Evolutionary conservation across 352 stramenopile species (phyloP).

Genomic region (Globisporangium cystogenes): DNA sequence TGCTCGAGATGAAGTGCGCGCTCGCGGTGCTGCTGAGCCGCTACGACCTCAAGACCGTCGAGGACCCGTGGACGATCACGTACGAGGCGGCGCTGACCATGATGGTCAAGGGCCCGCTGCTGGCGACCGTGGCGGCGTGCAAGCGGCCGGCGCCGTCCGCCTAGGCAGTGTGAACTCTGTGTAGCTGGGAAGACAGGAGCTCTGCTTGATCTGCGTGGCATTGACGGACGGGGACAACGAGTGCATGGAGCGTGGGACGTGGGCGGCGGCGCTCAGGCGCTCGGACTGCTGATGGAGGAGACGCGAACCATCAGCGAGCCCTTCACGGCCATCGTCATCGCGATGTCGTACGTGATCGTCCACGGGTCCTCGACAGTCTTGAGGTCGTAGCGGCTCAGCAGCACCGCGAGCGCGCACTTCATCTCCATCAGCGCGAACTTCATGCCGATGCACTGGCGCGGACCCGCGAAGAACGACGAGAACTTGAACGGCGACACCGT

Average conservation of each 20-base stretch:
- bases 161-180: too few relatives aligned
- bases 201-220: too few relatives aligned
- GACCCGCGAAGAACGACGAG: conserved; percentile 34
- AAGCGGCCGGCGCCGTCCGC: too few relatives aligned
- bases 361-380: not conserved
- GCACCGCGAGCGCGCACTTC: conserved; percentile 26
- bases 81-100: not conserved
- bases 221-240: too few relatives aligned
- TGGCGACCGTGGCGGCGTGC: not conserved
- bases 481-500: conserved; percentile 32
- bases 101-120: not conserved
- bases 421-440: conserved; percentile 40
- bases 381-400: conserved; percentile 28
- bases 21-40: conserved; percentile 30
- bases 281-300: too few relatives aligned
- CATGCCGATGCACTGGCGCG: conserved; percentile 34
- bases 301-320: not conserved
- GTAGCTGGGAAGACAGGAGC: too few relatives aligned
- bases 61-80: conserved; percentile 15
- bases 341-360: conserved; percentile 9
- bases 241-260: too few relatives aligned
- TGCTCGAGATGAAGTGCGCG: conserved; percentile 49
- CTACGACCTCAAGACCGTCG: conserved; percentile 34
- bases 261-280: too few relatives aligned
- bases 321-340: conserved; percentile 11